Evolutionary conservation across 2,329 filamentous ascomycete genomes (phyloP), one percentile per base, ranked within the genome.

Genomic region (Paramyrothecium sp.): DNA sequence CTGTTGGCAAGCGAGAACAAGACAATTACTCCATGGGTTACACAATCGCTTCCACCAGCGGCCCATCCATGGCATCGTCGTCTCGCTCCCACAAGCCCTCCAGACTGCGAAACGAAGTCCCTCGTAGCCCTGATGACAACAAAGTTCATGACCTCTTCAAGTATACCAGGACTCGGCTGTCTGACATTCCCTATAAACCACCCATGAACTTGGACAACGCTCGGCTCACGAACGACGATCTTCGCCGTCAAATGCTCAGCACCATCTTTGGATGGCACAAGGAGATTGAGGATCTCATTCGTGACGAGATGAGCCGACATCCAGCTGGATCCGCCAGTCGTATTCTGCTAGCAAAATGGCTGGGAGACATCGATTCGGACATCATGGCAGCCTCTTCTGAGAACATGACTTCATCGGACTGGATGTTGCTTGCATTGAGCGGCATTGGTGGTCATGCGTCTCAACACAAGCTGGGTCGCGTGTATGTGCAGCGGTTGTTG

Each of bases 261-360:
- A 89, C 93, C 7, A 92, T 99, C 2, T 99, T 99, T 72, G 95
- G 95, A 3, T 99, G 95, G 93, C 88, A 94, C 54, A 88, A 88
- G 56, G 91, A 96, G 64, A 87, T 94, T 46, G 84, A 92, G 50
- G 88, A 88, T 49, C 75, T 99, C 52, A 86, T 99, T 55, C 84
- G 87, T 11, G 93, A 98, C 70, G 95, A 99, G 72, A 81, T 96
- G 77, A 83, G 81, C 59, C 84, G 89, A 20, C 91, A 97, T 68
- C 81, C 86, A 2, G 73, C 81, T 3, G 89, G 90, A 7, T 94
- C 92, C 5, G 84, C 91, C 2, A 89, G 86, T 60, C 87, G 90
- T 13, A 90, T 98, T 54, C 81, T 98, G 44, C 82, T 99, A 4
- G 84, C 91, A 2, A 96, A 96, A 73, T 99, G 95, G 95, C 83